Base-by-base conservation (phyloP, 495 filamentous ascomycete genomes). In the Penicillium cataractarum region DNA sequence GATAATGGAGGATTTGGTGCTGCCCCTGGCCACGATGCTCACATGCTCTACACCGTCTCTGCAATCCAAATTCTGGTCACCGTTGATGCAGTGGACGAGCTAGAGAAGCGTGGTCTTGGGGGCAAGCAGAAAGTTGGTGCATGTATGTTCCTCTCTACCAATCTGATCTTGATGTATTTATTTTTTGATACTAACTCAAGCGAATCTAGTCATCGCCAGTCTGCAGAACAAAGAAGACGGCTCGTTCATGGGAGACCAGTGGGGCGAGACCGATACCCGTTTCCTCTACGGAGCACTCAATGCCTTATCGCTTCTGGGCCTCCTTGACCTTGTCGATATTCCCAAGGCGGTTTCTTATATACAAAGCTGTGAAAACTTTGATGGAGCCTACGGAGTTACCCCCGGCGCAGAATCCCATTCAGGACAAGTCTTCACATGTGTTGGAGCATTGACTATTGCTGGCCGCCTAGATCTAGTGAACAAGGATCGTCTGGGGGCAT, bases 251-350 rank as follows among this genome's bases (percentile, higher is more conserved):
- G 95, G 95, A 42, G 96, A 98, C 65, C 88, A 96, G 74, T 99
- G 93, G 93, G 95, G 96, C 9, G 95, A 99, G 77, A 86, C 86
- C 55, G 95, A 99, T 76, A 98, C 96, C 7, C 87, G 95, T 13
- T 99, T 99, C 72, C 82, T 98, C 4, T 97, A 94, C 71, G 89
- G 89, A 37, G 91, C 92, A 5, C 79, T 98, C 57, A 94, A 92
- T 74, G 90, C 91, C 7, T 81, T 99, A 31, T 97, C 92, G 0
- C 83, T 99, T 3, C 79, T 99, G 12, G 83, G 83, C 3, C 82
- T 90, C 17, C 71, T 96, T 13, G 69, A 87, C 49, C 69, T 91
- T 6, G 83, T 97, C 61, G 87, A 98, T 68, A 82, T 97, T 3
- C 72, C 87, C 49, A 90, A 90, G 64, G 93, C 93, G 0, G 89